Conservation (phyloP, 2,329 filamentous ascomycete genomes). For the Colletotrichum noveboracense region DNA sequence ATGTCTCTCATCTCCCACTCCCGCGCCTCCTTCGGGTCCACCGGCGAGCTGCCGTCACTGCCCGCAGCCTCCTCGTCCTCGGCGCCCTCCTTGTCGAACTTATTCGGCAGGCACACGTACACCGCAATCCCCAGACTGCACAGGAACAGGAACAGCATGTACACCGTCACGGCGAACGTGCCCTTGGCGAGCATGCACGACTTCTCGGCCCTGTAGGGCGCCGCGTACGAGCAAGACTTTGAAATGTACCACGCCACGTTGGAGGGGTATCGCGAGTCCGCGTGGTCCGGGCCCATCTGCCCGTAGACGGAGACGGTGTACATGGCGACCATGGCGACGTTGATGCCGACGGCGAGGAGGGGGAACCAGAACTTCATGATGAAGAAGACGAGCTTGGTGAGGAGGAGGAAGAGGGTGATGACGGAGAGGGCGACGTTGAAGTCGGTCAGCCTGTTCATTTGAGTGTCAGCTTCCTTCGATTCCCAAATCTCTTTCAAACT, state of each 20-base stretch:
- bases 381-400: slow-evolving; percentile 72
- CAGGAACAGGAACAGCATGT: slow-evolving; percentile 70
- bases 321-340: slow-evolving; percentile 62
- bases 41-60: slow-evolving; percentile 32
- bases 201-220: slow-evolving; percentile 54
- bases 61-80: slow-evolving; percentile 38
- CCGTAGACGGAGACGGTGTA: slow-evolving; percentile 72
- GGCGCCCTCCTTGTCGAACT: slow-evolving; percentile 53
- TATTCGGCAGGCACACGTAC: slow-evolving; percentile 63
- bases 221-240: slow-evolving; percentile 69
- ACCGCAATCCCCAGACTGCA: slow-evolving; percentile 63
- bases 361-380: slow-evolving; percentile 77
- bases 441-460: slow-evolving; percentile 66
- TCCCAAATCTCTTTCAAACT: neutral
- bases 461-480: neutral
- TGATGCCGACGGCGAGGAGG: slow-evolving; percentile 63
- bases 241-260: slow-evolving; percentile 76
- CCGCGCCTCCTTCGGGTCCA: slow-evolving; percentile 40
- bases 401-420: slow-evolving; percentile 76
- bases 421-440: slow-evolving; percentile 81
- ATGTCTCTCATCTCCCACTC: slow-evolving; percentile 65
- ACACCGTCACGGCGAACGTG: slow-evolving; percentile 66
- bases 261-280: slow-evolving; percentile 67
- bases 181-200: slow-evolving; percentile 74
- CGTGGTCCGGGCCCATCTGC: slow-evolving; percentile 76